Percentiles rank a stretch among this genome's conserved stretches.
Conservation (phyloP, 2,329 filamentous ascomycete species). For the Aspergillus sp. region DNA sequence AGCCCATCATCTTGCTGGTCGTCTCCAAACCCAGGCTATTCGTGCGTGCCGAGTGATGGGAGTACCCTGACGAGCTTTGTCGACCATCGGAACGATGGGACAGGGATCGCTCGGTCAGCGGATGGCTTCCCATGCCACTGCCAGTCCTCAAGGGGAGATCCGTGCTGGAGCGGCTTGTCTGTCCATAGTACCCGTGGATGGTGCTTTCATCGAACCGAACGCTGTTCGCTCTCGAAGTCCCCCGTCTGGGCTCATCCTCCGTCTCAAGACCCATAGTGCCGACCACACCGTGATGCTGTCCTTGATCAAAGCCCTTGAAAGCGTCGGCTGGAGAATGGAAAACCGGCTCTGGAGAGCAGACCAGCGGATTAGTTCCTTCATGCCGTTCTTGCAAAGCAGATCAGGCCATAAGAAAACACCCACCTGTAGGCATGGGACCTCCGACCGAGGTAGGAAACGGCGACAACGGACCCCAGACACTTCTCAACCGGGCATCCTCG, state of each 20-base stretch:
- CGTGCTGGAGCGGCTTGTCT: constrained; percentile 75
- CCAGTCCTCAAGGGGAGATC: constrained; percentile 77
- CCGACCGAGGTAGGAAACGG: constrained; percentile 84
- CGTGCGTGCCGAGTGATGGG: constrained; percentile 70
- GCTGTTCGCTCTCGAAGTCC: constrained; percentile 89
- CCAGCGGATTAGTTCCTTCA: neutral
- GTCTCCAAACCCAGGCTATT: constrained; percentile 82
- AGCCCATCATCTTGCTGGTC: constrained; percentile 62
- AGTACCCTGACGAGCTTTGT: constrained; percentile 89
- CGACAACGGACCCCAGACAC: constrained; percentile 79
- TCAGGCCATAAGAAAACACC: constrained; percentile 25
- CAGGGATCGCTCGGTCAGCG: constrained; percentile 83
- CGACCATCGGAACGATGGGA: constrained; percentile 96
- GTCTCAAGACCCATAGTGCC: constrained; percentile 79
- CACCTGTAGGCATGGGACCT: constrained; percentile 84
- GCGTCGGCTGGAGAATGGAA: constrained; percentile 78
- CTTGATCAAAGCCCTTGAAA: constrained; percentile 83
- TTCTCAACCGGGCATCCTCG: constrained; percentile 68
- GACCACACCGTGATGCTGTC: constrained; percentile 75
- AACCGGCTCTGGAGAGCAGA: constrained; percentile 61
- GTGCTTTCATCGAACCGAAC: constrained; percentile 97
- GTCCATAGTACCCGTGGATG: constrained; percentile 84
- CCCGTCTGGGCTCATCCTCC: constrained; percentile 81
- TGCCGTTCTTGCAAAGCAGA: neutral
- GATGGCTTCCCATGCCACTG: constrained; percentile 73